Evolutionary conservation across 2,329 filamentous ascomycete genomes (phyloP).

Genomic region (Penicillium janthinellum): DNA sequence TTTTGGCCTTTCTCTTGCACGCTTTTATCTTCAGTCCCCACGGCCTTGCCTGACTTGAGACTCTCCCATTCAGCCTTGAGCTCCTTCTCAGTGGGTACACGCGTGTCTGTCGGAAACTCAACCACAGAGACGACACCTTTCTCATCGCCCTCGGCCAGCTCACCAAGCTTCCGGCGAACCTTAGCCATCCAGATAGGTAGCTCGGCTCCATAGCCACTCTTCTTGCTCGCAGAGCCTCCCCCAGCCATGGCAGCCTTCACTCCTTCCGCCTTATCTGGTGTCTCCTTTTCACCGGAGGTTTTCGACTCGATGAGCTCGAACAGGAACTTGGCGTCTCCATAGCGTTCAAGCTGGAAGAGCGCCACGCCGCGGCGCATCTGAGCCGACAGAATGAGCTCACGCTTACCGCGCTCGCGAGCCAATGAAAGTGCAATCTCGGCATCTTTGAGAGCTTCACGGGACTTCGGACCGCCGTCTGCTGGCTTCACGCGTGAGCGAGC

Average conservation of each 20-base stretch:
- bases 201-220: slow-evolving; percentile 34
- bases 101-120: slow-evolving; percentile 56
- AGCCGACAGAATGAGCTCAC: slow-evolving; percentile 75
- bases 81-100: slow-evolving; percentile 46
- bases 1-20: neutral
- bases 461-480: slow-evolving; percentile 47
- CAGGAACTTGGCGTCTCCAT: slow-evolving; percentile 74
- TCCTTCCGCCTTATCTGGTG: slow-evolving; percentile 29
- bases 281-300: slow-evolving; percentile 51
- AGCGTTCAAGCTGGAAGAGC: slow-evolving; percentile 68
- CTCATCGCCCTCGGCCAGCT: slow-evolving; percentile 53
- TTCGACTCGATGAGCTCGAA: slow-evolving; percentile 59
- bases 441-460: slow-evolving; percentile 63
- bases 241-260: slow-evolving; percentile 35
- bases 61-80: slow-evolving; percentile 38
- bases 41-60: slow-evolving; percentile 31
- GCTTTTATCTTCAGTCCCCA: neutral
- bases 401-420: slow-evolving; percentile 68
- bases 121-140: slow-evolving; percentile 48
- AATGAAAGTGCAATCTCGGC: slow-evolving; percentile 66
- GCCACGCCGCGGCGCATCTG: slow-evolving; percentile 79
- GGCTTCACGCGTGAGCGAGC: slow-evolving; percentile 68
- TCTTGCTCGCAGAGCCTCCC: slow-evolving; percentile 21
- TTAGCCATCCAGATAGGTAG: slow-evolving; percentile 63
- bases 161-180: slow-evolving; percentile 54